Conservation (phyloP, 2,329 filamentous ascomycete genomes). For the Sporothrix dimorphospora region DNA sequence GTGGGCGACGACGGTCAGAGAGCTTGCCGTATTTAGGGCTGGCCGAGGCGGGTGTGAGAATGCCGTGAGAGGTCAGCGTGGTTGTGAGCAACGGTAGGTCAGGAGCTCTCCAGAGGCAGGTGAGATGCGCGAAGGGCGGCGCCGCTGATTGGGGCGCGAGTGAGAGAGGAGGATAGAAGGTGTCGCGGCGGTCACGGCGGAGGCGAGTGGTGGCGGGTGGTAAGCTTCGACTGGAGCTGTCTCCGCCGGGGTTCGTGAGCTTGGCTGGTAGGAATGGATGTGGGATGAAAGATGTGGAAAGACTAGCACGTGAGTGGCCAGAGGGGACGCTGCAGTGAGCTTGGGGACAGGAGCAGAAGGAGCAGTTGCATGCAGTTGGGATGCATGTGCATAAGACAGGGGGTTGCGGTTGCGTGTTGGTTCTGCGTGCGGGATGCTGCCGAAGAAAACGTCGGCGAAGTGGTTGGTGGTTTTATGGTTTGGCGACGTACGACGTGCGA, state of each 20-base stretch:
- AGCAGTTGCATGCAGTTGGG: neutral
- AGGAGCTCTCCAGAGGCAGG: neutral
- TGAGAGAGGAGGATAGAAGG: neutral
- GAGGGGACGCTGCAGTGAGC: neutral
- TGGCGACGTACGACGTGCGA: too few relatives aligned
- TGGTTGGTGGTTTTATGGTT: too few relatives aligned
- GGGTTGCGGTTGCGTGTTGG: neutral
- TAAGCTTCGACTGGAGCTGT: neutral
- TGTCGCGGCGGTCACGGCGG: neutral
- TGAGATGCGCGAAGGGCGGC: neutral
- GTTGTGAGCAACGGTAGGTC: too few relatives aligned
- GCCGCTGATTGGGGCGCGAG: neutral
- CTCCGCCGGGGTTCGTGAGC: neutral
- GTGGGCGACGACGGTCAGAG: neutral
- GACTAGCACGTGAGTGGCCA: neutral
- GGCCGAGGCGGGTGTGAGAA: neutral
- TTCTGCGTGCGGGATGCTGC: neutral
- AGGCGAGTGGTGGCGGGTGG: neutral
- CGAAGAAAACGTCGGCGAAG: neutral
- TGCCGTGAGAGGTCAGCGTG: neutral
- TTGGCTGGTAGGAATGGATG: neutral
- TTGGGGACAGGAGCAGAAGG: neutral
- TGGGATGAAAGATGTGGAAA: neutral
- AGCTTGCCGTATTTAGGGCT: neutral
- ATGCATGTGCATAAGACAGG: conserved; percentile 13